These are phyloP conservation scores for Waltergamsia citrina DNA, from an alignment of 2,329 filamentous ascomycete genomes.

Conservation along the genomic window DNA sequence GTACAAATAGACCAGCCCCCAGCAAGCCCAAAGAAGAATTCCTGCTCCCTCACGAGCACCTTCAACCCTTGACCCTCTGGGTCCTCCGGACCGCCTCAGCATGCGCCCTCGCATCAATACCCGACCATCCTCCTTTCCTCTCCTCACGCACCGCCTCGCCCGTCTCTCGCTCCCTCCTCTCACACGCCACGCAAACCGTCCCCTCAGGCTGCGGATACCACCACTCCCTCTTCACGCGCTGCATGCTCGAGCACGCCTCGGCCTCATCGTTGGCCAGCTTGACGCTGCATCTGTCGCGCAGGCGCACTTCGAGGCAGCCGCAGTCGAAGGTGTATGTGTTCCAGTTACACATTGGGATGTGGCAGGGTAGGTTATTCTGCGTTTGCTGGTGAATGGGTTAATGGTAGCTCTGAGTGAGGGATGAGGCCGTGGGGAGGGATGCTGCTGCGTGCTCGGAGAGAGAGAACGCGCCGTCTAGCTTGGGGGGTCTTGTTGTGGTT, in stretches of 20 bases:
- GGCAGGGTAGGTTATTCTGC: too few species aligned
- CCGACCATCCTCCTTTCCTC: too few species aligned
- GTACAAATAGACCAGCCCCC: too few species aligned
- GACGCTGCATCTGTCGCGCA: slow-evolving; percentile 2
- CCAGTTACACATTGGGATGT: slow-evolving; percentile 7
- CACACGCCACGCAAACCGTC: too few species aligned
- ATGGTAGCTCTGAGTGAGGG: not conserved
- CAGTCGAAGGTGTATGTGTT: slow-evolving; percentile 6
- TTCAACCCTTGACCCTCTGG: too few species aligned
- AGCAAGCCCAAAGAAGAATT: too few species aligned
- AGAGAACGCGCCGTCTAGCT: not conserved
- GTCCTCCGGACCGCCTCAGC: too few species aligned
- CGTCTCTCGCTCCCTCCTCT: too few species aligned
- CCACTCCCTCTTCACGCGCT: slow-evolving; percentile 1
- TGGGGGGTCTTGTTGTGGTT: not conserved
- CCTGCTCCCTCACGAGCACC: too few species aligned
- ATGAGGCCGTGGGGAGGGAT: too few species aligned
- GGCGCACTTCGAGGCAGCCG: slow-evolving; percentile 3
- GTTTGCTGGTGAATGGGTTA: not conserved
- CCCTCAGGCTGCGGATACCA: not conserved
- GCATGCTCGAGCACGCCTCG: slow-evolving; percentile 2
- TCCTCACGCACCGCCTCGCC: too few species aligned
- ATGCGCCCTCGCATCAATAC: too few species aligned
- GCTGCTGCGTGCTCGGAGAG: not conserved
- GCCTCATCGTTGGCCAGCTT: slow-evolving; percentile 1